Conservation (phyloP, 306 rosid species). For the Malus orientalis region DNA sequence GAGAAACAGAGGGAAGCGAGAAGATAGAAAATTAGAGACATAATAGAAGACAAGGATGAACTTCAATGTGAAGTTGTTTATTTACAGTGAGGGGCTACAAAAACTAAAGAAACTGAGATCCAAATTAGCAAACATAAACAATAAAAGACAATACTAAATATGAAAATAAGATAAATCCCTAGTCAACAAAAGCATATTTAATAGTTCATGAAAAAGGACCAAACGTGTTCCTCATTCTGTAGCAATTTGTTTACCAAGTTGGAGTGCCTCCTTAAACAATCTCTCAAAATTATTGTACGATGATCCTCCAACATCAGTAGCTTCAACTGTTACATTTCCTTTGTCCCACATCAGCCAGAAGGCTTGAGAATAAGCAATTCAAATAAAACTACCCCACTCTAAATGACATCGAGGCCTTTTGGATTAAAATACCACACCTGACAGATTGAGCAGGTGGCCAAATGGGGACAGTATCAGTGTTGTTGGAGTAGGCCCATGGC, state of each 20-base stretch:
- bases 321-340: background rate
- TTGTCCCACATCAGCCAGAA: too few species aligned
- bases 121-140: background rate
- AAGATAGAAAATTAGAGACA: too few species aligned
- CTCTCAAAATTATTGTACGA: conserved; percentile 28
- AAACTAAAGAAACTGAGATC: background rate
- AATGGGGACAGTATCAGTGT: too few species aligned
- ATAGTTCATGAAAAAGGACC: background rate
- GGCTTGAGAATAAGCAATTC: too few species aligned
- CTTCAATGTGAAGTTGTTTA: background rate
- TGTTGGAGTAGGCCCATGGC: too few species aligned
- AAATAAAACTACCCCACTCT: too few species aligned
- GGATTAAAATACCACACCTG: too few species aligned
- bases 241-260: background rate
- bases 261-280: conserved; percentile 30
- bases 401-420: too few species aligned
- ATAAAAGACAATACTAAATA: background rate
- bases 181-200: background rate
- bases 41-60: too few species aligned
- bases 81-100: background rate
- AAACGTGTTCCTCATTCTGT: background rate
- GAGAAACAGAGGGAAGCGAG: too few species aligned
- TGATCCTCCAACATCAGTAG: conserved; percentile 25
- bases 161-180: background rate
- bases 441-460: too few species aligned